phyloP scores from a whole-genome alignment of 23 red algal species.

The Gracilariopsis chorda region DNA sequence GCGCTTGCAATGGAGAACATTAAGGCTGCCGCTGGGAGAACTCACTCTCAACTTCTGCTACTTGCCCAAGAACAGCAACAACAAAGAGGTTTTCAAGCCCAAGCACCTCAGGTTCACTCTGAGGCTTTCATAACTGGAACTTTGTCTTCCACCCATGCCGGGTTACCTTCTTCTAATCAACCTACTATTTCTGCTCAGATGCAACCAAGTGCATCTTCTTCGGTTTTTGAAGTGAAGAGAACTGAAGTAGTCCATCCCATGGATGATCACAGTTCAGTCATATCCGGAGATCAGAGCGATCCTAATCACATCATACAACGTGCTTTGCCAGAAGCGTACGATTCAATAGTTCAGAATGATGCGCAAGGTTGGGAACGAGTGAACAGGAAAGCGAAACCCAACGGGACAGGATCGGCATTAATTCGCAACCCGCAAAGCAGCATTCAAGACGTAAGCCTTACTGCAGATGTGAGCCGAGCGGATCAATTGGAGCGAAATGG shows the following conservation, averaged over 20 bases:
- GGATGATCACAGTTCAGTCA: not conserved
- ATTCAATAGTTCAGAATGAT: not conserved
- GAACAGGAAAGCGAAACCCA: not conserved
- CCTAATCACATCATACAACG: not conserved
- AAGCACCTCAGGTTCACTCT: not conserved
- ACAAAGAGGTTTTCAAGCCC: not conserved
- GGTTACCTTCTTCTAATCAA: not conserved
- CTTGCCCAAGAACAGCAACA: constrained; percentile 31
- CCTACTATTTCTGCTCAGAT: not conserved
- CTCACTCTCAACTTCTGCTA: constrained; percentile 1
- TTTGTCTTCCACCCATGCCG: not conserved
- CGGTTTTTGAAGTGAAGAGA: not conserved
- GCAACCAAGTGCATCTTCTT: not conserved
- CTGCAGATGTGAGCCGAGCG: not conserved
- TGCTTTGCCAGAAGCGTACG: constrained; percentile 4
- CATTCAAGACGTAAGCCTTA: not conserved
- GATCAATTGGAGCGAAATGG: not conserved
- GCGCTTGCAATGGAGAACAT: not conserved
- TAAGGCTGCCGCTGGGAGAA: constrained; percentile 2
- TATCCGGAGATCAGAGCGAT: not conserved
- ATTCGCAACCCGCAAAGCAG: not conserved
- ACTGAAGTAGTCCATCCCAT: not conserved
- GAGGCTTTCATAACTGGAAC: not conserved
- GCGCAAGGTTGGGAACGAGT: constrained; percentile 30
- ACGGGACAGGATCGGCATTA: not conserved